phyloP scores from a whole-genome alignment of 805 yeast species.

The Metschnikowia vanudenii region DNA sequence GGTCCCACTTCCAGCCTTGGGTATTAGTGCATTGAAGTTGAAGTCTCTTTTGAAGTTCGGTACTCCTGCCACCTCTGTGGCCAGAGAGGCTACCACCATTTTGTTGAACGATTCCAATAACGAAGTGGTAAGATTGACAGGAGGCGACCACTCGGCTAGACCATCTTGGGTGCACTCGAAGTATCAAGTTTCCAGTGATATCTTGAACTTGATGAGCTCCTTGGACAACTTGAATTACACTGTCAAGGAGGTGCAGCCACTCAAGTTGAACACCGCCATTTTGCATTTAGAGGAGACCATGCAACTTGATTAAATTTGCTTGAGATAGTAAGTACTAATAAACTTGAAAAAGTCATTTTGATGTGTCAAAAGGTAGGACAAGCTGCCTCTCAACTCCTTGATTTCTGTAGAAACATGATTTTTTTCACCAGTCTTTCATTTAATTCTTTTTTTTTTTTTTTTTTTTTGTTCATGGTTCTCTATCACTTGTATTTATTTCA shows the following conservation, averaged over 20 bases:
- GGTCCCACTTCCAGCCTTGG: constrained; percentile 71
- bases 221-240: constrained; percentile 63
- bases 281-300: constrained; percentile 22
- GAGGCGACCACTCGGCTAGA: constrained; percentile 64
- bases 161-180: constrained; percentile 90
- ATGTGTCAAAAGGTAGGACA: no score
- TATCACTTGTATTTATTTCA: no score
- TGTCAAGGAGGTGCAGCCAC: constrained; percentile 47
- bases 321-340: not conserved
- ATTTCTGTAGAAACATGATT: not conserved
- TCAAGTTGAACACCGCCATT: constrained; percentile 15
- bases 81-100: constrained; percentile 79
- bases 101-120: constrained; percentile 47
- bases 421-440: no score
- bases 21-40: constrained; percentile 65
- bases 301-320: constrained; percentile 18
- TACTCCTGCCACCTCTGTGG: constrained; percentile 53
- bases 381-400: not conserved
- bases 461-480: no score
- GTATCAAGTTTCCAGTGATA: constrained; percentile 55
- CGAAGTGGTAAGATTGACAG: constrained; percentile 76
- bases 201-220: constrained; percentile 46
- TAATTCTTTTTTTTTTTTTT: no score
- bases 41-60: constrained; percentile 56
- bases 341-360: not conserved